Conservation (phyloP, 2,329 filamentous ascomycete genomes). For the Diaporthe humulicola region DNA sequence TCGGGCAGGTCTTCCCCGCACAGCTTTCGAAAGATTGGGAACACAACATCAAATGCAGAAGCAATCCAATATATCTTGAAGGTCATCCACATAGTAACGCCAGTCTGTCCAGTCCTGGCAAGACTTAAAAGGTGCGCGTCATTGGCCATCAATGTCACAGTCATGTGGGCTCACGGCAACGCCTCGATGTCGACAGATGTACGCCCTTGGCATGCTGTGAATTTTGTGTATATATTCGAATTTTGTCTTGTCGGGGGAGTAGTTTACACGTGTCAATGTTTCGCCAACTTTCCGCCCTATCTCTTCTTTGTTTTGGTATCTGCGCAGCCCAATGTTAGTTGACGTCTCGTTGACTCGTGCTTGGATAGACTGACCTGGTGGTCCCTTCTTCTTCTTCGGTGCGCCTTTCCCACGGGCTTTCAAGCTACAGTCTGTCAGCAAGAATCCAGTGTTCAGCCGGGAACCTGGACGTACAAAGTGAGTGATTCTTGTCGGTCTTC, state of each 20-base stretch:
- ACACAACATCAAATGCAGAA: not conserved
- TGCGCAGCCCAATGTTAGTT: constrained; percentile 47
- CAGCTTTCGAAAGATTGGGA: not conserved
- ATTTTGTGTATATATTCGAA: constrained; percentile 40
- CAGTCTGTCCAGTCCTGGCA: not conserved
- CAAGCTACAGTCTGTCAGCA: constrained; percentile 60
- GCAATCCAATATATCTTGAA: not conserved
- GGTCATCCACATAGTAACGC: not conserved
- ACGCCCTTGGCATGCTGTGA: not conserved
- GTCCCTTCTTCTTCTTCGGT: constrained; percentile 88
- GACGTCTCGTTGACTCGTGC: constrained; percentile 55
- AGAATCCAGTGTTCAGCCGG: not conserved
- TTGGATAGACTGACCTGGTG: constrained; percentile 48
- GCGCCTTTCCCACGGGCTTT: constrained; percentile 87
- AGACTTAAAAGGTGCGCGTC: not conserved
- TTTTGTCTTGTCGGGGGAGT: constrained; percentile 3
- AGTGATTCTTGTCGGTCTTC: constrained; percentile 84
- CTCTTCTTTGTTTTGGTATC: constrained; percentile 59
- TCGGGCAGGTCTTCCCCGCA: not conserved
- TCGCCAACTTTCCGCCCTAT: constrained; percentile 41
- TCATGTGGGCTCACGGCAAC: not conserved
- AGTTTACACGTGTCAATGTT: constrained; percentile 27
- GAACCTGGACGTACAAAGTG: constrained; percentile 64
- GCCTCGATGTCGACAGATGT: not conserved
- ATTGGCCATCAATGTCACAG: not conserved